phyloP scores from a whole-genome alignment of 1,284 basidiomycete genomes.

The Sporisorium scitamineum region DNA sequence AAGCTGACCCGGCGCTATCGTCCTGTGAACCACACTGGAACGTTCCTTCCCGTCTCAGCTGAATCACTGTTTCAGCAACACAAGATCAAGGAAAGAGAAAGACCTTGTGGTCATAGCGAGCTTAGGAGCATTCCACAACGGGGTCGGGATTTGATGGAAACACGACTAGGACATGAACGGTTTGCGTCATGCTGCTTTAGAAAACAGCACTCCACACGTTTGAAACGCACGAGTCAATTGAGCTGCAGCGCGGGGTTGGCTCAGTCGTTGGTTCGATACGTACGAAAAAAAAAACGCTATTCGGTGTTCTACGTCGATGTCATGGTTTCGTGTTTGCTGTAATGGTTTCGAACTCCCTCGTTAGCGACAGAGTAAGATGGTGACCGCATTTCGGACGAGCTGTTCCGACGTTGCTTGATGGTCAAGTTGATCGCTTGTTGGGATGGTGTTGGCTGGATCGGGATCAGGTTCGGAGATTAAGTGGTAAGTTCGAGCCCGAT shows the following conservation, averaged over 20 bases:
- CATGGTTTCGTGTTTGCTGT: constrained; percentile 10
- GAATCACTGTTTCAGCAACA: not conserved
- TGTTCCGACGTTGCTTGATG: too few species aligned
- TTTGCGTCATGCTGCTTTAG: constrained; percentile 23
- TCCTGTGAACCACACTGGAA: too few species aligned
- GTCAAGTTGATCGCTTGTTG: too few species aligned
- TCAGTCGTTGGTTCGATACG: not conserved
- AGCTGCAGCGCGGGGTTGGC: not conserved
- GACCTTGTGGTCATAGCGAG: too few species aligned
- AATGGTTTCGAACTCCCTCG: constrained; percentile 1
- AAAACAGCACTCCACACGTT: not conserved
- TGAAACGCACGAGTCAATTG: constrained; percentile 11
- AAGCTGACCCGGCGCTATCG: too few species aligned
- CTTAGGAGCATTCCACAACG: too few species aligned
- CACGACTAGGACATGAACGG: too few species aligned
- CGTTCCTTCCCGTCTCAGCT: too few species aligned
- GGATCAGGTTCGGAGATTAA: not conserved
- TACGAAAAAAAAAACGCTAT: constrained; percentile 9
- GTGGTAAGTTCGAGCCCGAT: not conserved
- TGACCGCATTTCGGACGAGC: not conserved
- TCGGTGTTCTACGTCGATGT: not conserved
- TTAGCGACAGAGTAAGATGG: not conserved
- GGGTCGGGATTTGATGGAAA: too few species aligned
- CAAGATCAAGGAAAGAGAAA: not conserved
- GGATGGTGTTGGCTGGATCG: too few species aligned